Evolutionary conservation across 805 yeast genomes (phyloP).

Genomic region (Ogataea haglerorum): DNA sequence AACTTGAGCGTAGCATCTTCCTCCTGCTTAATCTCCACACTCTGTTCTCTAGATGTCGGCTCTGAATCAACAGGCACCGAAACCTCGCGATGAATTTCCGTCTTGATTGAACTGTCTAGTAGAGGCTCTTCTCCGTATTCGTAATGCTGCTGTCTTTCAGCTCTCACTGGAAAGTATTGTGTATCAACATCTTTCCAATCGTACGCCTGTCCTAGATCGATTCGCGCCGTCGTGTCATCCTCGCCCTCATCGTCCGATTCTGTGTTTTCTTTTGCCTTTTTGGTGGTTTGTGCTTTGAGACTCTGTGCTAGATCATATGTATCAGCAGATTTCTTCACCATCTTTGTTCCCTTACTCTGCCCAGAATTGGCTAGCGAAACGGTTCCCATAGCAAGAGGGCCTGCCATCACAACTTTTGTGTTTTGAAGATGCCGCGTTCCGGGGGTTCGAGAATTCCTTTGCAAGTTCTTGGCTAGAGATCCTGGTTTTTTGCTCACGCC

Average conservation of each 20-base stretch:
- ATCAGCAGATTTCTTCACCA: constrained; percentile 1
- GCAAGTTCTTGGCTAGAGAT: constrained; percentile 35
- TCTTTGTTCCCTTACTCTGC: not conserved
- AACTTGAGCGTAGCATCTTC: constrained; percentile 10
- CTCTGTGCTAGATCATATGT: constrained; percentile 23
- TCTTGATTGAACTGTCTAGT: constrained; percentile 34
- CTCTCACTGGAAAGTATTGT: constrained; percentile 67
- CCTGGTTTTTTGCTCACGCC: constrained; percentile 36
- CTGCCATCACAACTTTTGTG: constrained; percentile 67
- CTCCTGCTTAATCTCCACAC: constrained; percentile 20
- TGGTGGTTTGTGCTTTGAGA: constrained; percentile 15
- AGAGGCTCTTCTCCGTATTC: constrained; percentile 32
- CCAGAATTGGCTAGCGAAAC: constrained; percentile 39
- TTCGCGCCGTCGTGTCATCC: constrained; percentile 45
- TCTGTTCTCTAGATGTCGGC: constrained; percentile 23
- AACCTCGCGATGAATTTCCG: constrained; percentile 28
- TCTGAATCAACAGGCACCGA: constrained; percentile 21
- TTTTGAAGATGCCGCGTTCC: constrained; percentile 35
- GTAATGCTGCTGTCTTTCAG: constrained; percentile 49
- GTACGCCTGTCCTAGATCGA: constrained; percentile 64
- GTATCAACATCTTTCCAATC: constrained; percentile 50
- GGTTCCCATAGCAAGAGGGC: constrained; percentile 69
- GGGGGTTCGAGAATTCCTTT: constrained; percentile 29
- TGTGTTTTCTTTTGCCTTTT: constrained; percentile 8
- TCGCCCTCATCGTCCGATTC: constrained; percentile 22